Evolutionary conservation across 192 early-diverging fungal species (phyloP), one percentile per base, ranked within the genome.

Genomic region (Backusella mclennaniae): DNA sequence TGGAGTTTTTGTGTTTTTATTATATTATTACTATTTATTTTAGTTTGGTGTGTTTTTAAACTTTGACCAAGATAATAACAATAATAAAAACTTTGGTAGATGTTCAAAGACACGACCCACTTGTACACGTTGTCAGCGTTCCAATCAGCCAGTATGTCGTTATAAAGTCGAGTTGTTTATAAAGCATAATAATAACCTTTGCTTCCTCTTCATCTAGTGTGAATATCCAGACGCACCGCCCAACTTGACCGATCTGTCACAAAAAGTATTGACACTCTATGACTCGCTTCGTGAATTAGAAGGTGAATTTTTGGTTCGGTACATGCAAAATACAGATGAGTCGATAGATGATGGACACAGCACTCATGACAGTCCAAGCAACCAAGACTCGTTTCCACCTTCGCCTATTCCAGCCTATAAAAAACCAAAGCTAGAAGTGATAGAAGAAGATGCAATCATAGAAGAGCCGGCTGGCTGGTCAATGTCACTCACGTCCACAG

Each of bases 221-320:
- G 80, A 78, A 66, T 82, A 82, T 52, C 80, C 80, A 38, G 80
- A 82, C 71, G 80, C 80, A 31, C 80, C 80, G 59, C 80, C 76
- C 6, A 82, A 77, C 41, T 31, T 82, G 15, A 78, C 76, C 31
- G 73, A 82, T 56, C 39, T 82, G 19, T 82, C 80, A 3, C 72
- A 82, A 36, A 82, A 77, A 59, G 80, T 82, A n/a, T 35, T 82
- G 19, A 44, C 44, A 6, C 69, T 82, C 67, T 82, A 82, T 52
- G 80, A 78, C 23, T 72, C 80, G 7, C 36, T 82, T 5, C 66
- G 69, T 26, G 68, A 82, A 35, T 52, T 82, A 14, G 80, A 82
- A 56, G 80, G 80, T 17, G 76, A 82, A 59, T 78, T 77, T 69
- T 35, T 82, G 4, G 69, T 72, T 17, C 69, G 75, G 21, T 82